A percentile compares a stretch with the other conserved stretches of the same genome.
Evolutionary conservation across 2,329 filamentous ascomycete genomes (phyloP).

Genomic region (Elsinoe ampelina): DNA sequence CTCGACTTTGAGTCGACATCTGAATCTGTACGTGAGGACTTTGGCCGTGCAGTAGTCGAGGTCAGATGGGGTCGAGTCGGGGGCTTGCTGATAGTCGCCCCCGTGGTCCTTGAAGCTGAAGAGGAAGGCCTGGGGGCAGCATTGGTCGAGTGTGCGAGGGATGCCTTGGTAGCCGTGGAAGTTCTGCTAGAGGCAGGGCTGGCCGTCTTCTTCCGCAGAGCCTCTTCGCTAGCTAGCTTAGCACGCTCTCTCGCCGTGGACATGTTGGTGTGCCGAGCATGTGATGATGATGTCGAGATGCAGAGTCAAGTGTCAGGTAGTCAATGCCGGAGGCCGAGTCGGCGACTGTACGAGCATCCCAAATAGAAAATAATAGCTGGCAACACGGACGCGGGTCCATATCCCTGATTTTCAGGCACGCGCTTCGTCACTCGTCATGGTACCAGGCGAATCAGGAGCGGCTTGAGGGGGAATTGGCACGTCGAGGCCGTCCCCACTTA

Average conservation of each 20-base stretch:
- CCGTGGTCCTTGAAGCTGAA: background rate
- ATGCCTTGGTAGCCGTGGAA: background rate
- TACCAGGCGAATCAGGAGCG: background rate
- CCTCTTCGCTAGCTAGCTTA: conserved; percentile 6
- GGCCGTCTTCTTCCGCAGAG: conserved; percentile 12
- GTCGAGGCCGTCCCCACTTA: too few species aligned
- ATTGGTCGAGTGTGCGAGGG: background rate
- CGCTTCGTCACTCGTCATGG: conserved; percentile 2
- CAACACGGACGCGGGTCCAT: background rate
- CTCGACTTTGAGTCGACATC: conserved; percentile 6
- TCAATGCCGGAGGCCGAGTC: conserved; percentile 4
- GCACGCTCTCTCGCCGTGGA: conserved; percentile 12
- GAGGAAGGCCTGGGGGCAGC: background rate
- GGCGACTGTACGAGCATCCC: background rate
- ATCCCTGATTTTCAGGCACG: conserved; percentile 10
- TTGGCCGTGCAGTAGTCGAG: conserved; percentile 1
- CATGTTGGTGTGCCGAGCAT: conserved; percentile 5
- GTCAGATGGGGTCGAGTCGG: conserved; percentile 1
- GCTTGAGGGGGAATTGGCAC: background rate
- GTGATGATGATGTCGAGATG: conserved; percentile 9
- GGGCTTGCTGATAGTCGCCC: conserved; percentile 11
- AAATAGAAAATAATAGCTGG: background rate
- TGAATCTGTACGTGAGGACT: conserved; percentile 5
- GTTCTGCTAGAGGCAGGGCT: conserved; percentile 8
- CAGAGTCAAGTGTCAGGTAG: background rate